Percentiles rank a stretch among this genome's conserved stretches.
Evolutionary conservation across 306 rosid species (phyloP).

Genomic region (Spatholobus suberectus): DNA sequence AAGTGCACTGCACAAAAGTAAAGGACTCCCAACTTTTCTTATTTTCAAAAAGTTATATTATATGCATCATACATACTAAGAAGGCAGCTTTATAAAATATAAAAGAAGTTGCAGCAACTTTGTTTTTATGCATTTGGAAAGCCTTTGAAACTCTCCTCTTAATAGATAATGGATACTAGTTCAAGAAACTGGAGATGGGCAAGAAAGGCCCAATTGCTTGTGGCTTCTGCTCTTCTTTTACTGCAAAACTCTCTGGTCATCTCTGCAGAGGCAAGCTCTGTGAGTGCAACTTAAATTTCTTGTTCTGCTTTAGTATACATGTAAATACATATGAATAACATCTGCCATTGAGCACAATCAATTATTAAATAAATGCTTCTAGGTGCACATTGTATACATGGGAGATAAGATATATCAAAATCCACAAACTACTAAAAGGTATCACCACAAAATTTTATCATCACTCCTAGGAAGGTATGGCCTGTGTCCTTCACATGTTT

Average conservation of each 20-base stretch:
- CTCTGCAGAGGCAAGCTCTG: constrained; percentile 53
- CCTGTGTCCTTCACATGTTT: constrained; percentile 22
- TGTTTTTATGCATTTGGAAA: constrained; percentile 30
- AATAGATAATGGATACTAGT: constrained; percentile 49
- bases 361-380: constrained; percentile 31
- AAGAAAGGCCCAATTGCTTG: constrained; percentile 47
- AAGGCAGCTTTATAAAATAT: constrained; percentile 35
- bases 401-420: constrained; percentile 61
- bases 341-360: constrained; percentile 14
- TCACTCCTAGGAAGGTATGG: constrained; percentile 74
- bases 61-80: constrained; percentile 17
- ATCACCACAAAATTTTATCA: constrained; percentile 64
- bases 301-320: constrained; percentile 25
- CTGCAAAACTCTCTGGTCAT: constrained; percentile 50
- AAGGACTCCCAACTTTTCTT: constrained; percentile 41
- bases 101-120: constrained; percentile 12
- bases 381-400: constrained; percentile 82
- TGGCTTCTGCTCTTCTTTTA: constrained; percentile 51
- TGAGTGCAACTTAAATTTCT: constrained; percentile 50
- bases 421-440: constrained; percentile 55
- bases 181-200: constrained; percentile 51
- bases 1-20: constrained; percentile 45
- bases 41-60: constrained; percentile 28
- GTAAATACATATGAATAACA: neutral
- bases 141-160: constrained; percentile 29